Percentiles rank a stretch among this genome's conserved stretches.
These are phyloP conservation scores for Cryptococcus hybrid DNA, from an alignment of 1,284 basidiomycete species.

Conservation along the genomic window DNA sequence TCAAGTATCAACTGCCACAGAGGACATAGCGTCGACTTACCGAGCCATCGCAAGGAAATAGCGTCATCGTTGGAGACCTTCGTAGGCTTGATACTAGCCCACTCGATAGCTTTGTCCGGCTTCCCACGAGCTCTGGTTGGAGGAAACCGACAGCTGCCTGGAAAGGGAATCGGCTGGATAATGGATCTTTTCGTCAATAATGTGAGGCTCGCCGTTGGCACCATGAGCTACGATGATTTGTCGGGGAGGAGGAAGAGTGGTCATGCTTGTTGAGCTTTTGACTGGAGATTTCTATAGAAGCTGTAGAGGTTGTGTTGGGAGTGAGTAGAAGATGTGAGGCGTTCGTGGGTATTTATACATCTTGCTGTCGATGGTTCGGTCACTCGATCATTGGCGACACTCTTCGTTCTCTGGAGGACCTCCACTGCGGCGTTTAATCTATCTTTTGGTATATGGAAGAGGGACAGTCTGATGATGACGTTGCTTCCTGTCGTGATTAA, in stretches of 20 bases:
- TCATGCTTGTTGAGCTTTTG: not conserved
- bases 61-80: constrained; percentile 12
- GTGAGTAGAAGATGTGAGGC: no score
- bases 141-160: constrained; percentile 9
- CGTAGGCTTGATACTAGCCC: constrained; percentile 3
- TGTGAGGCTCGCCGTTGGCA: constrained; percentile 3
- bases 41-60: constrained; percentile 7
- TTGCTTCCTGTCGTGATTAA: no score
- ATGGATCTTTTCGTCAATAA: constrained; percentile 9
- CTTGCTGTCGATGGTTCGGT: no score
- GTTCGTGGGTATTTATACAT: no score
- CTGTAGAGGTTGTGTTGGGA: no score
- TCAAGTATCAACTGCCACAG: not conserved
- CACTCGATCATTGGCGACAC: no score
- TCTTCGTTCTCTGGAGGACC: no score
- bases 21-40: constrained; percentile 5
- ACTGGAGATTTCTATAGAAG: not conserved
- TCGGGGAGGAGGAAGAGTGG: constrained; percentile 14
- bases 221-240: constrained; percentile 7
- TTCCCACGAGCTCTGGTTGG: constrained; percentile 10
- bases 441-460: no score
- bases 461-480: no score
- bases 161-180: not conserved
- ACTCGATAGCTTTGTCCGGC: constrained; percentile 9
- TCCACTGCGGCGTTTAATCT: no score